Evolutionary conservation across 495 filamentous ascomycete species (phyloP).

Genomic region (Penicillium parvum): DNA sequence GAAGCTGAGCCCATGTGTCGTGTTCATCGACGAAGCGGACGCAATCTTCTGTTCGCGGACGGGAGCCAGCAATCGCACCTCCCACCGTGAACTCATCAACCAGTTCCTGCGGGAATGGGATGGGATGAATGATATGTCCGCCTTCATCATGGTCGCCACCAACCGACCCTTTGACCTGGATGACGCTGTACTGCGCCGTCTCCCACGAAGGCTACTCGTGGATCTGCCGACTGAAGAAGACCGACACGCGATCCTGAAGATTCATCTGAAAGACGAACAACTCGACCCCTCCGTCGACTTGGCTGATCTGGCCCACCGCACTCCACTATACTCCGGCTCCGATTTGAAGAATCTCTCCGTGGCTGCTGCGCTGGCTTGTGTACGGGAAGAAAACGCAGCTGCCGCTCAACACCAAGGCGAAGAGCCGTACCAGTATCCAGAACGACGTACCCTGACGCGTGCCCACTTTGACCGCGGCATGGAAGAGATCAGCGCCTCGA

Average conservation of each 20-base stretch:
- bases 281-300: conserved; percentile 68
- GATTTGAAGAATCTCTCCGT: conserved; percentile 94
- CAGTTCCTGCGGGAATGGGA: conserved; percentile 99
- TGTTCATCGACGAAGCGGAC: conserved; percentile 97
- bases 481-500: conserved; percentile 85
- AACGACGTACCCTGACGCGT: conserved; percentile 58
- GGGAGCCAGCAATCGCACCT: conserved; percentile 50
- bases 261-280: conserved; percentile 76
- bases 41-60: conserved; percentile 78
- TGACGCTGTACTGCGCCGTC: conserved; percentile 78
- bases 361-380: conserved; percentile 81
- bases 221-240: conserved; percentile 80
- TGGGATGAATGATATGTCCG: conserved; percentile 77
- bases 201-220: conserved; percentile 80
- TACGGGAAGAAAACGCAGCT: conserved; percentile 73
- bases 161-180: conserved; percentile 95
- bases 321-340: conserved; percentile 92
- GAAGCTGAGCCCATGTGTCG: conserved; percentile 87
- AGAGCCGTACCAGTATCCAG: conserved; percentile 56
- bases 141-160: conserved; percentile 99
- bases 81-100: conserved; percentile 89
- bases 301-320: conserved; percentile 63
- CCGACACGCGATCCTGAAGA: conserved; percentile 71
- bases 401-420: conserved; percentile 49
- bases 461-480: conserved; percentile 81